These are phyloP conservation scores for Blastobotrys serpentis DNA, from an alignment of 1,139 yeast species.

Conservation along the genomic window DNA sequence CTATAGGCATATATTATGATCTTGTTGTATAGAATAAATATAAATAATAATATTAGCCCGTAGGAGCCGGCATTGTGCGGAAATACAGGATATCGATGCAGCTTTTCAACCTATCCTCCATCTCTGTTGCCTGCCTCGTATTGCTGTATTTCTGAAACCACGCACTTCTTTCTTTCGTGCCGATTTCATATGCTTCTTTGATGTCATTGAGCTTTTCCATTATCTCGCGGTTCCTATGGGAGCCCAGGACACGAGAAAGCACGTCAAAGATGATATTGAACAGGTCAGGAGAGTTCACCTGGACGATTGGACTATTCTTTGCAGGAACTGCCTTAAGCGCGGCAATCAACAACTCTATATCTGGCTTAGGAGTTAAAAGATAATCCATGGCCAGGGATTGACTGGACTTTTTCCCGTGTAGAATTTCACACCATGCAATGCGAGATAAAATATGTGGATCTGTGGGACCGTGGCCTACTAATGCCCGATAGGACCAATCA, in stretches of 20 bases:
- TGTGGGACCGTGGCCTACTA: constrained; percentile 6
- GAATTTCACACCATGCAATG: constrained; percentile 1
- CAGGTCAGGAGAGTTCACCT: background rate
- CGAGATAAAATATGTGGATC: constrained; percentile 6
- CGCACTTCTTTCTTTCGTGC: background rate
- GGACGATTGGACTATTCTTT: background rate
- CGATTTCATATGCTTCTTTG: background rate
- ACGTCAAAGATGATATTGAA: constrained; percentile 7
- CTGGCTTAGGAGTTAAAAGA: background rate
- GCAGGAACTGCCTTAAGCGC: constrained; percentile 3
- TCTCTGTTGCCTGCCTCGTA: background rate
- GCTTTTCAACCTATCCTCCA: background rate
- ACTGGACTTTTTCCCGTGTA: background rate
- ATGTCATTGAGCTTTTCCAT: background rate
- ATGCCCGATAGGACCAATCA: constrained; percentile 8
- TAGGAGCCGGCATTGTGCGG: too few relatives aligned
- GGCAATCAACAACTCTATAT: background rate
- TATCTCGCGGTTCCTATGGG: background rate
- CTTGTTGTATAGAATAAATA: too few relatives aligned
- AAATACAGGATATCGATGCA: background rate
- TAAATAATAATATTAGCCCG: too few relatives aligned
- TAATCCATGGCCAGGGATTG: background rate
- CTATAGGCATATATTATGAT: too few relatives aligned
- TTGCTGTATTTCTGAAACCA: background rate
- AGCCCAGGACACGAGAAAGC: constrained; percentile 5